Evolutionary conservation across 2,329 filamentous ascomycete genomes (phyloP).

Genomic region (Sporothrix euskadiensis): DNA sequence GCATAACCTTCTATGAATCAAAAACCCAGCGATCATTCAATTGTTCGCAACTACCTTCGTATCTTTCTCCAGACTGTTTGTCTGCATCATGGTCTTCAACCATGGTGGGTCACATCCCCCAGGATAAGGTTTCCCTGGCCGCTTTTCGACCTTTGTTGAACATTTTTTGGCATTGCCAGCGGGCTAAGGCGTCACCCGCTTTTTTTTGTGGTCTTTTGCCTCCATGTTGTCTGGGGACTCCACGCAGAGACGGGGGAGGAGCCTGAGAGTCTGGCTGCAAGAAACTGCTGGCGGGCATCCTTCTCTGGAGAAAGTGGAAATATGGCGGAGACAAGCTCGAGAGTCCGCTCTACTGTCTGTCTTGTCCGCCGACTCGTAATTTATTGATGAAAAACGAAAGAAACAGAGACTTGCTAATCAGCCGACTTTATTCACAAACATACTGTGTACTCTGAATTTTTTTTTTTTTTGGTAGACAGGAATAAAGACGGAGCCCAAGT

Average conservation of each 20-base stretch:
- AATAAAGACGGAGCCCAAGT: background rate
- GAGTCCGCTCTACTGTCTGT: background rate
- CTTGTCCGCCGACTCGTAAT: background rate
- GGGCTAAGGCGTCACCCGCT: background rate
- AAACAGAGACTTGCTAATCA: background rate
- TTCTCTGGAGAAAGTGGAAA: constrained; percentile 16
- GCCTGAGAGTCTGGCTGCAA: background rate
- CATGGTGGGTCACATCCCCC: background rate
- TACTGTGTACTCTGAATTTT: no score
- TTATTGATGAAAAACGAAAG: background rate
- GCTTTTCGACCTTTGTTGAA: background rate
- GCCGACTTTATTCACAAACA: background rate
- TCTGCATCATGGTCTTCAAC: background rate
- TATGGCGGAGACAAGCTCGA: constrained; percentile 8
- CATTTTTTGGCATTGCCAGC: background rate
- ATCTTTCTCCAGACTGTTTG: background rate
- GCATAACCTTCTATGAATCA: background rate
- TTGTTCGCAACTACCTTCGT: background rate
- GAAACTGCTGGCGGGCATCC: background rate
- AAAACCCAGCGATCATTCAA: background rate
- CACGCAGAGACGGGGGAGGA: background rate
- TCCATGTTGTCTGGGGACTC: constrained; percentile 15
- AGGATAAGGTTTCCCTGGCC: constrained; percentile 13
- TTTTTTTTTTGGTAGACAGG: background rate
- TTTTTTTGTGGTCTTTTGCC: background rate